A percentile compares a stretch with the other conserved stretches of the same genome.
These are phyloP conservation scores for Diplodia sapinea DNA, from an alignment of 2,329 filamentous ascomycete genomes.

Conservation along the genomic window DNA sequence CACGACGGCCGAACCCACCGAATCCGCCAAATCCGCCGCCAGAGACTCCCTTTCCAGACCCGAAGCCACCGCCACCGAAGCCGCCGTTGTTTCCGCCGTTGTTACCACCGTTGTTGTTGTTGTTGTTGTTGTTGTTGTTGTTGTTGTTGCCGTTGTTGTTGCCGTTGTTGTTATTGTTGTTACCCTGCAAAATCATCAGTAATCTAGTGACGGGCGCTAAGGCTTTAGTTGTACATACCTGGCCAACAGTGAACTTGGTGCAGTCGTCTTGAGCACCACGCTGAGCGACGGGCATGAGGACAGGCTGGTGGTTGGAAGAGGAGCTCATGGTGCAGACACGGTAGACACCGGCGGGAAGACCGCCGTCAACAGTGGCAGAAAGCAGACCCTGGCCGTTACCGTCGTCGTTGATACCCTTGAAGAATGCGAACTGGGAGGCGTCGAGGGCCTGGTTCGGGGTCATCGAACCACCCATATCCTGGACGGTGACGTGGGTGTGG, in stretches of 20 bases:
- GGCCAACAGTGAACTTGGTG: conserved; percentile 54
- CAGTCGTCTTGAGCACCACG: conserved; percentile 62
- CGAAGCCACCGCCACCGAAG: conserved; percentile 2
- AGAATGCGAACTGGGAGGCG: conserved; percentile 59
- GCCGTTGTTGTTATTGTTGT: conserved; percentile 4
- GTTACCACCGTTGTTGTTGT: not conserved
- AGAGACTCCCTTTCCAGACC: not conserved
- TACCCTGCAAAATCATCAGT: not conserved
- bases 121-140: conserved; percentile 4
- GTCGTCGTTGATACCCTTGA: conserved; percentile 63
- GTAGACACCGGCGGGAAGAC: conserved; percentile 57
- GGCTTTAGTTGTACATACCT: conserved; percentile 6
- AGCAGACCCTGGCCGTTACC: conserved; percentile 57
- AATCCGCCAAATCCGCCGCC: conserved; percentile 16
- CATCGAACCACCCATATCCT: conserved; percentile 52
- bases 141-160: not conserved
- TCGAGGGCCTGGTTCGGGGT: conserved; percentile 47
- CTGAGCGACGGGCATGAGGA: conserved; percentile 63
- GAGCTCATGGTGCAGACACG: conserved; percentile 60
- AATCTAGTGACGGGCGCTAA: not conserved
- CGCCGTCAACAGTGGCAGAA: conserved; percentile 52
- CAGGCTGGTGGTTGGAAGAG: conserved; percentile 61
- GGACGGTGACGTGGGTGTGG: conserved; percentile 60
- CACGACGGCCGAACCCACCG: conserved; percentile 17
- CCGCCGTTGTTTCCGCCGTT: conserved; percentile 20